Conservation (phyloP, 2,329 filamentous ascomycete genomes). For the Cadophora malorum region DNA sequence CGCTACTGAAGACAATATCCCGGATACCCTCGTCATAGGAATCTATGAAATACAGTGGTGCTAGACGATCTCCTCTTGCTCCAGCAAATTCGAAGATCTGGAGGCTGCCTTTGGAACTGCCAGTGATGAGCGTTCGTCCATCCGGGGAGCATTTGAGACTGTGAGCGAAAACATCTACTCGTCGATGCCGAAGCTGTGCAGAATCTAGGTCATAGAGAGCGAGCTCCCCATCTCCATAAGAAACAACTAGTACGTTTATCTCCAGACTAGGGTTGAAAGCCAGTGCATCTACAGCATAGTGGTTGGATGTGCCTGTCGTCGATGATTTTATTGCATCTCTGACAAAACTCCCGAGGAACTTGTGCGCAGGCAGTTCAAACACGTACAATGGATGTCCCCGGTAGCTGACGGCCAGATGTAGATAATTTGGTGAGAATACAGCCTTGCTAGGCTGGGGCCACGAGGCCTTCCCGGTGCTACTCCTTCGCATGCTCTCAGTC, state of each 20-base stretch:
- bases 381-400: too few relatives aligned
- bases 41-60: slow-evolving; percentile 42
- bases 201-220: slow-evolving; percentile 27
- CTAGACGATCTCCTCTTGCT: slow-evolving; percentile 42
- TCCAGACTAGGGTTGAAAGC: slow-evolving; percentile 40
- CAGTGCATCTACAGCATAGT: slow-evolving; percentile 42
- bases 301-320: slow-evolving; percentile 46
- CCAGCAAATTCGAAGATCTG: slow-evolving; percentile 43
- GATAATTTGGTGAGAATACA: too few relatives aligned
- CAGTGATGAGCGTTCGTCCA: slow-evolving; percentile 40
- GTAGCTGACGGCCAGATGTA: too few relatives aligned
- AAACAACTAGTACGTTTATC: slow-evolving; percentile 26
- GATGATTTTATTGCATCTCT: too few relatives aligned
- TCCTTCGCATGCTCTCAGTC: too few relatives aligned
- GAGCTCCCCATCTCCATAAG: slow-evolving; percentile 35
- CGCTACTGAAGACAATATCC: slow-evolving; percentile 44
- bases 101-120: slow-evolving; percentile 38
- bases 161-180: slow-evolving; percentile 27
- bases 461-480: too few relatives aligned
- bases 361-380: too few relatives aligned
- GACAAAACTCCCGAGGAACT: too few relatives aligned
- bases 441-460: too few relatives aligned
- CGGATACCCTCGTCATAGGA: slow-evolving; percentile 43
- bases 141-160: slow-evolving; percentile 38
- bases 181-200: slow-evolving; percentile 17